Percentiles rank a stretch among this genome's conserved stretches.
Evolutionary conservation across 192 early-diverging fungal genomes (phyloP).

Genomic region (Radiomyces spectabilis): DNA sequence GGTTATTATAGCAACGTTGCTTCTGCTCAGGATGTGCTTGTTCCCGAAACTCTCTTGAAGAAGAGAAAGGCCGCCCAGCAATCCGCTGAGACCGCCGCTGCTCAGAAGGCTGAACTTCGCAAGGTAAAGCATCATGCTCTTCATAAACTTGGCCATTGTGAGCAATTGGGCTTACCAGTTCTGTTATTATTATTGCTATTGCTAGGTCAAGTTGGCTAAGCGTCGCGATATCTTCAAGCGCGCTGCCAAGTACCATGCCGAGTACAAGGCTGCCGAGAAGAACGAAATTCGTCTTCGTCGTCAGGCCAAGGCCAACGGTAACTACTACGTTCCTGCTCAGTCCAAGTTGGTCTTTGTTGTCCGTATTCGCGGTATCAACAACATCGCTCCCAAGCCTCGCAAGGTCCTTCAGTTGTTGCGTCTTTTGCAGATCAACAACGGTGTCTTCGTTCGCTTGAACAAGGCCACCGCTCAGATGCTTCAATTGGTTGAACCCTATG

Average conservation of each 20-base stretch:
- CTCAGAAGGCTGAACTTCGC: constrained; percentile 38
- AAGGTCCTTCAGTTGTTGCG: constrained; percentile 99
- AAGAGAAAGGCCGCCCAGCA: constrained; percentile 72
- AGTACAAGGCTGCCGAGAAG: constrained; percentile 87
- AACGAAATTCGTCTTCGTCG: constrained; percentile 91
- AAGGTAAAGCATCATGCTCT: constrained; percentile 42
- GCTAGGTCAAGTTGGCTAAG: constrained; percentile 52
- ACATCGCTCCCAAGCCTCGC: constrained; percentile 98
- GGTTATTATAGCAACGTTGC: constrained; percentile 35
- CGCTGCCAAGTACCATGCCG: constrained; percentile 96
- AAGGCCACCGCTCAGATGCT: constrained; percentile 98
- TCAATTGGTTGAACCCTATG: constrained; percentile 93
- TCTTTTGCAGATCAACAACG: constrained; percentile 99
- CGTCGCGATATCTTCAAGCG: constrained; percentile 98
- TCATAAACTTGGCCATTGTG: background rate
- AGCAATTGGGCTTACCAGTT: background rate
- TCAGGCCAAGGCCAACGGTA: constrained; percentile 84
- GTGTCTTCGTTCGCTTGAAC: constrained; percentile 91
- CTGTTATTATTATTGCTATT: background rate
- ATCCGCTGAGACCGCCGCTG: constrained; percentile 49
- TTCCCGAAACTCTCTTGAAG: constrained; percentile 80
- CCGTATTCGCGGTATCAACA: constrained; percentile 99
- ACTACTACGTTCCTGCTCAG: constrained; percentile 94
- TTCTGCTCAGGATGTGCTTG: constrained; percentile 59
- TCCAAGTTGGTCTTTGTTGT: constrained; percentile 97